Conservation (phyloP, 2,329 filamentous ascomycete genomes). For the Talaromyces sp. region DNA sequence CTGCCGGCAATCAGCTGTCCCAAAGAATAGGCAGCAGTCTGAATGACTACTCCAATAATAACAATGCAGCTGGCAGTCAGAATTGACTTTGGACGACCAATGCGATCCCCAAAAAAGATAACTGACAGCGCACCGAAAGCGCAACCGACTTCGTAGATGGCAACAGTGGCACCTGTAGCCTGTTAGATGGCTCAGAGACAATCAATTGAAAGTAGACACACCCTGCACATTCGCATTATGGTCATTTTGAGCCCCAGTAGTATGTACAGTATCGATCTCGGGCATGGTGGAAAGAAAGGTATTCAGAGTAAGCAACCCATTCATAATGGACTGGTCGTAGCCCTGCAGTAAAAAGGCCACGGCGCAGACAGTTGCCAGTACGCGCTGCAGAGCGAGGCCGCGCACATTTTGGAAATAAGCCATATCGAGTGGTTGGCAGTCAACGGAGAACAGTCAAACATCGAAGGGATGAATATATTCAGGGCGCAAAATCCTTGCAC, state of each 20-base stretch:
- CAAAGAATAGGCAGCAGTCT: conserved; percentile 34
- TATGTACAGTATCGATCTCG: conserved; percentile 44
- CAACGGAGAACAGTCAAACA: neutral
- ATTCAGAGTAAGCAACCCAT: conserved; percentile 62
- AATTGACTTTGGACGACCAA: conserved; percentile 39
- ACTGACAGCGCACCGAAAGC: conserved; percentile 36
- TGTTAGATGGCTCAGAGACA: neutral
- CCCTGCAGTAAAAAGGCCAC: conserved; percentile 14
- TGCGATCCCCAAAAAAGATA: conserved; percentile 35
- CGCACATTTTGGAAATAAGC: neutral
- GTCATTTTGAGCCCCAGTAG: conserved; percentile 12
- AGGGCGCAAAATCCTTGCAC: neutral
- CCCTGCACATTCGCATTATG: conserved; percentile 22
- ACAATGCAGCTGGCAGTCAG: conserved; percentile 38
- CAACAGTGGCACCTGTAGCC: conserved; percentile 19
- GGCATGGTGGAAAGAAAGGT: conserved; percentile 54
- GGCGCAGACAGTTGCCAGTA: conserved; percentile 9
- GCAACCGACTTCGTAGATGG: conserved; percentile 16
- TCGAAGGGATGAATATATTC: neutral
- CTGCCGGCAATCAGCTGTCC: conserved; percentile 39
- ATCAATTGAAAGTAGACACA: neutral
- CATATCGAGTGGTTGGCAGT: neutral
- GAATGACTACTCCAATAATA: conserved; percentile 38
- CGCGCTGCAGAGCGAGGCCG: neutral
- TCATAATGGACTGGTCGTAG: conserved; percentile 15